Evolutionary conservation across 2,329 filamentous ascomycete genomes (phyloP), one percentile per base, ranked within the genome.

Genomic region (Colletotrichum higginsianum): DNA sequence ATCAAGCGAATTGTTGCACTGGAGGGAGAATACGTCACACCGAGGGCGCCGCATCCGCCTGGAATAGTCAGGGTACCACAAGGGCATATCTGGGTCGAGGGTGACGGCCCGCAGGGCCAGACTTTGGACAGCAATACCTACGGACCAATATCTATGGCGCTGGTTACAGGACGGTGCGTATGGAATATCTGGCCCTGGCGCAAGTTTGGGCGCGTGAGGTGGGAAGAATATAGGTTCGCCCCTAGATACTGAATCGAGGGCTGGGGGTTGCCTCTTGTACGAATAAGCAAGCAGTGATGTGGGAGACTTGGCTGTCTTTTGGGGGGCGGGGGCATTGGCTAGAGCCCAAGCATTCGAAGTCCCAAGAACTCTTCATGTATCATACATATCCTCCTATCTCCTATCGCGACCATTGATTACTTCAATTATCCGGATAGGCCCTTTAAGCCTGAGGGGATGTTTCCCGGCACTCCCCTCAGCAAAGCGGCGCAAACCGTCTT

Each of bases 81-180:
- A 73, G 94, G 94, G 21, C 95, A 98, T 84, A 87, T 98, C 38
- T 99, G 96, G 96, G 90, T 99, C 1, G 96, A 98, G 80, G 96
- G 96, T 1, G 96, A 99, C 79, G 94, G 93, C 15, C 88, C 89
- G 77, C 88, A 89, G 76, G 87, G 88, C 61, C 89, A 89, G 76
- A 94, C 90, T 66, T 81, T 91, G 71, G 96, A 99, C 83, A 98
- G 95, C 81, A 97, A 98, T 82, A 90, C 90, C 15, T 98, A 97
- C 81, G 96, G 96, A 1, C 94, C 96, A 4, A 90, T 97, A 58
- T 92, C 93, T 30, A 90, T 89, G 74, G 89, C 89, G 66, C 80
- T 98, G 74, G 88, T 98, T 46, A 90, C 91, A 47, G 95, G 95
- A 0, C 91, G 87, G 77, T 90, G 95, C 23, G 89, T 91, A 15